Base-by-base conservation (phyloP, 2,329 filamentous ascomycete genomes). In the Sclerotiophoma versabilis region DNA sequence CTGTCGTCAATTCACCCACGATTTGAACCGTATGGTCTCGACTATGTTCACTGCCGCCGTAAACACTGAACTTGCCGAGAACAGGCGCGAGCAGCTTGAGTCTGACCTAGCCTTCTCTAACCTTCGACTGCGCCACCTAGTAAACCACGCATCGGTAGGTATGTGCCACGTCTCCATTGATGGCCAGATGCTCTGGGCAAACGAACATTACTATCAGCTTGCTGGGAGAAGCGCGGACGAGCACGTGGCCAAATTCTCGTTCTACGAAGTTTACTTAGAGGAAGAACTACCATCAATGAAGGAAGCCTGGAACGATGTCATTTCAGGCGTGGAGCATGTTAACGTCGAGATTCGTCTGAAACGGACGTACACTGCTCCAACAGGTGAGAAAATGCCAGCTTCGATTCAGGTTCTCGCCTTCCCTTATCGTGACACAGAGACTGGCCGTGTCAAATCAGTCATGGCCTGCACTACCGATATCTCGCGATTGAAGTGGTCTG, bases 381-480 rank as follows among this genome's bases (percentile, higher is more conserved):
- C 54, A 25, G 66, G 66, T 15, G 59, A 65, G 17, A 26, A 55
- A 5, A 57, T 63, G 17, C 64, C 63, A 12, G 58, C 64, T 6
- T 52, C 63, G 6, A 39, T 70, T 9, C 65, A 68, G 33, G 22
- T 65, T 15, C 56, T 68, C 8, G 63, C 63, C 8, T 69, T 70
- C 27, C 64, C 67, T 3, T 69, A 66, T 45, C 45, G 60, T n/a
- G 47, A 49, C 17, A 29, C 29, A 6, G 64, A 66, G 32, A 41
- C 54, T 32, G 64, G 64, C 2, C 44, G 58, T 4, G 53, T 72
- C 9, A 63, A 61, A 19, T 65, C 63, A 6, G 63, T 74, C 32
- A 69, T 73, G 57, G 70, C 68, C 14, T 70, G 66, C 34, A 60
- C 69, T 1, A 70, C 71, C 19, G 72, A 75, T 27, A 75, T 75